Base-by-base conservation (phyloP, 2,329 filamentous ascomycete genomes). In the Diaporthe eres region DNA sequence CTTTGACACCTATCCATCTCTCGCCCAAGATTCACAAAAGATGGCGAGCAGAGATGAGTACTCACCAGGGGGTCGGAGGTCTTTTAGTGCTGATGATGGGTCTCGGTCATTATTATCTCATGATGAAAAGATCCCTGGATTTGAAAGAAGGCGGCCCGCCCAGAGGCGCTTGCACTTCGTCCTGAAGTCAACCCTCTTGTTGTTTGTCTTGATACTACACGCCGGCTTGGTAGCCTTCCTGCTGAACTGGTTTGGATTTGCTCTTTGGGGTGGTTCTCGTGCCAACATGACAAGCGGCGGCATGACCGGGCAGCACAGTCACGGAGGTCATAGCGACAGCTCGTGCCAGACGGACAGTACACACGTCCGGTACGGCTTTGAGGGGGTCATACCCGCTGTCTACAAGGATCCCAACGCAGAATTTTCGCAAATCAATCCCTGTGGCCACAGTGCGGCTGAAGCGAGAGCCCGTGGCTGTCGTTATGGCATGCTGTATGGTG, bases 401-500 rank as follows among this genome's bases (percentile, higher is more conserved):
- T 65, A 65, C 61, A 65, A 65, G 28, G 42, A 65, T 2, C 61
- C 61, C 0, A 19, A 3, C 10, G 61, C 61, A 8, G 42, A 47
- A 9, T 65, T 65, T 19, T 34, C 42, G 9, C 61, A 65, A 7
- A 22, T 47, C 6, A 65, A 47, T 5, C 61, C 61, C 17, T 65
- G 42, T 15, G 61, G 61, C 8, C 25, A 47, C 19, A 65, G 42
- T 28, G 63, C 63, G 2, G 72, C n/a, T 3, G 72, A 74, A 13
- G 72, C 63, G 2, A 55, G 44, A 71, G 72, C 63, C 2, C 22
- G 37, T 31, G 72, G 63, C 13, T 75, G 63, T 42, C 73, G 73
- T 15, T 75, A 53, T 42, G 73, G 73, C 22, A 51, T 72, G 34
- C n/a, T 72, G 19, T 72, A 75, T 37, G 73, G 73, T 10, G 73